Evolutionary conservation across 768 basidiomycete genomes (phyloP).

Genomic region (Calocera viscosa): DNA sequence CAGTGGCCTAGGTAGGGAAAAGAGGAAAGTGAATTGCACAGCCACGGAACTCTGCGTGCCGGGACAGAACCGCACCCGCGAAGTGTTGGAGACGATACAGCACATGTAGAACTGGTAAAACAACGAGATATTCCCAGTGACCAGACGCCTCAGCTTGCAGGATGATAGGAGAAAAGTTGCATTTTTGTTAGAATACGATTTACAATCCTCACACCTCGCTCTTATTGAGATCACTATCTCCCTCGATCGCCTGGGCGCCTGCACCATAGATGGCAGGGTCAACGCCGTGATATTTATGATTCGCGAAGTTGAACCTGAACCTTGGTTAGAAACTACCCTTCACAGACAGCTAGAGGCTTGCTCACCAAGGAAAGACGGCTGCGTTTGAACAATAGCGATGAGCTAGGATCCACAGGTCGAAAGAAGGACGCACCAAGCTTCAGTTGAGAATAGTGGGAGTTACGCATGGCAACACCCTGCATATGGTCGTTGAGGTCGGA

Average conservation of each 20-base stretch:
- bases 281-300: constrained; percentile 76
- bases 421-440: constrained; percentile 64
- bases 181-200: constrained; percentile 3
- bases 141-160: too few relatives aligned
- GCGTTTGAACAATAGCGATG: constrained; percentile 15
- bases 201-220: background rate
- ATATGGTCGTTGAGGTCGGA: constrained; percentile 75
- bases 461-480: constrained; percentile 72
- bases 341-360: constrained; percentile 22
- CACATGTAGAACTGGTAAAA: too few relatives aligned
- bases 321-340: background rate
- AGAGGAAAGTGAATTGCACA: background rate
- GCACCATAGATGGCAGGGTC: constrained; percentile 62
- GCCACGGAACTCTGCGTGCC: background rate
- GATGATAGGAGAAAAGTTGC: background rate
- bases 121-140: too few relatives aligned
- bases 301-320: constrained; percentile 84
- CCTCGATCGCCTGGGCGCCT: background rate
- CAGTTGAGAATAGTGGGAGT: constrained; percentile 86
- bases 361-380: constrained; percentile 71
- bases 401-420: constrained; percentile 10
- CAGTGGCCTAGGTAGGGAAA: background rate
- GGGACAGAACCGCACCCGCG: too few relatives aligned
- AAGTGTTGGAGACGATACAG: too few relatives aligned
- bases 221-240: background rate